A percentile compares a stretch with the other conserved stretches of the same genome.
Conservation (phyloP, 2,329 filamentous ascomycete genomes). For the Aspergillus sp. region DNA sequence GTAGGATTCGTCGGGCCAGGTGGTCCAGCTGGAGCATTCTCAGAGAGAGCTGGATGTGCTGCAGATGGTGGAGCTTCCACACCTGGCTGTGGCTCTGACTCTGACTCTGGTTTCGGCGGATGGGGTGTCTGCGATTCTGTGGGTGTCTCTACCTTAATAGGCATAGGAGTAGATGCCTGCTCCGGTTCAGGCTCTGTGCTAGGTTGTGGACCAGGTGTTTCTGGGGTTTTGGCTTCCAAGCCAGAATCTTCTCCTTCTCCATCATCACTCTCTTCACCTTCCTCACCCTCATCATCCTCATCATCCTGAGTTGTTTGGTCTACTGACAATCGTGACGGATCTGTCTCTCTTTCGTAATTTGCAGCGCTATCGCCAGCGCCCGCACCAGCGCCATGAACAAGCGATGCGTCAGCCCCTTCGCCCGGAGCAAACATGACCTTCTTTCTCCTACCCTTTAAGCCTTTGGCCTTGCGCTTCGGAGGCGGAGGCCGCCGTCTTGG, state of each 20-base stretch:
- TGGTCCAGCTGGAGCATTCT: not conserved
- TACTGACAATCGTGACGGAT: slow-evolving; percentile 40
- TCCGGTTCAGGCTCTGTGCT: slow-evolving; percentile 19
- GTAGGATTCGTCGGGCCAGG: not conserved
- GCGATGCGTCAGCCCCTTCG: slow-evolving; percentile 39
- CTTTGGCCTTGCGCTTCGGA: slow-evolving; percentile 78
- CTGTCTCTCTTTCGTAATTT: slow-evolving; percentile 45
- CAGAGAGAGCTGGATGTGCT: not conserved
- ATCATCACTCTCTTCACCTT: slow-evolving; percentile 51
- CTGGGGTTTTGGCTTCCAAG: slow-evolving; percentile 46
- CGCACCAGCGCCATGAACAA: slow-evolving; percentile 41
- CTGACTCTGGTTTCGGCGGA: not conserved
- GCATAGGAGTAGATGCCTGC: slow-evolving; percentile 4
- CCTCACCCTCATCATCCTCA: slow-evolving; percentile 49
- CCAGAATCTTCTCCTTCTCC: slow-evolving; percentile 52
- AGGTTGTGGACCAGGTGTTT: slow-evolving; percentile 33
- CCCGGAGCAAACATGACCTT: slow-evolving; percentile 60
- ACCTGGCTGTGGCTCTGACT: not conserved
- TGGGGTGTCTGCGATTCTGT: slow-evolving; percentile 1
- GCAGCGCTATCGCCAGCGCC: slow-evolving; percentile 31
- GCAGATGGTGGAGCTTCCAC: not conserved
- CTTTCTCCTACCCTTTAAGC: slow-evolving; percentile 74
- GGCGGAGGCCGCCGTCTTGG: slow-evolving; percentile 67
- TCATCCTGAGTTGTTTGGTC: slow-evolving; percentile 47
- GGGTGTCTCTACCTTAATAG: slow-evolving; percentile 3